phyloP scores from a whole-genome alignment of 1,284 basidiomycete species.

The Boletus sp. region DNA sequence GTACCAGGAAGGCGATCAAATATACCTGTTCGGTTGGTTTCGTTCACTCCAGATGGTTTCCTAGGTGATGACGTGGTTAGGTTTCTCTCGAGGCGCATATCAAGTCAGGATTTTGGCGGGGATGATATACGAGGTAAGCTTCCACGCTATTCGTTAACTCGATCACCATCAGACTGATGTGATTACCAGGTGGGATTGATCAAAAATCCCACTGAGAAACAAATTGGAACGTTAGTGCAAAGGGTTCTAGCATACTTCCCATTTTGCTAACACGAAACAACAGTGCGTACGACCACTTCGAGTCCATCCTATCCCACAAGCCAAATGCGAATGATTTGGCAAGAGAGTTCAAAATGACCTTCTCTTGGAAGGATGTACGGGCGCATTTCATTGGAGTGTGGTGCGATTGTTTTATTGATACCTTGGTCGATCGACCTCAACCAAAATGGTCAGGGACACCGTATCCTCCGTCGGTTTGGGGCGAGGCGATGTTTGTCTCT shows the following conservation, averaged over 20 bases:
- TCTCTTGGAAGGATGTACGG: slow-evolving; percentile 3
- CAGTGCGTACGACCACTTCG: slow-evolving; percentile 9
- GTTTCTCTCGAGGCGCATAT: slow-evolving; percentile 28
- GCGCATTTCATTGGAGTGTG: slow-evolving; percentile 11
- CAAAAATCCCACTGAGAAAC: slow-evolving; percentile 22
- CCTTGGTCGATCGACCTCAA: background rate
- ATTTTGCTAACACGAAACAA: background rate
- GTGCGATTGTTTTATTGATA: background rate
- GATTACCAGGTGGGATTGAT: slow-evolving; percentile 31
- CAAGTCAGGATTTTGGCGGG: slow-evolving; percentile 30
- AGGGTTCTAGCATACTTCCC: too few species aligned
- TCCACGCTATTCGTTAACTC: background rate
- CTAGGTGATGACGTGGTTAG: background rate
- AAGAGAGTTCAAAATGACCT: slow-evolving; percentile 3
- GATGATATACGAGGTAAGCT: slow-evolving; percentile 8
- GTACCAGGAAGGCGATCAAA: slow-evolving; percentile 10
- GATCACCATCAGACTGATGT: background rate
- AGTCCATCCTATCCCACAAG: slow-evolving; percentile 3
- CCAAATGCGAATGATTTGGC: slow-evolving; percentile 6
- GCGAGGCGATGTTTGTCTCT: slow-evolving; percentile 2
- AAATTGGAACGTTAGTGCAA: slow-evolving; percentile 18
- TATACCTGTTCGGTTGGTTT: slow-evolving; percentile 10
- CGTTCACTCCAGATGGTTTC: background rate
- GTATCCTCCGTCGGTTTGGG: slow-evolving; percentile 7
- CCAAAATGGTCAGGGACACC: slow-evolving; percentile 2